A percentile compares a stretch with the other conserved stretches of the same genome.
Conservation (phyloP, 164 flowering plant species). For the Vitis rupestris region DNA sequence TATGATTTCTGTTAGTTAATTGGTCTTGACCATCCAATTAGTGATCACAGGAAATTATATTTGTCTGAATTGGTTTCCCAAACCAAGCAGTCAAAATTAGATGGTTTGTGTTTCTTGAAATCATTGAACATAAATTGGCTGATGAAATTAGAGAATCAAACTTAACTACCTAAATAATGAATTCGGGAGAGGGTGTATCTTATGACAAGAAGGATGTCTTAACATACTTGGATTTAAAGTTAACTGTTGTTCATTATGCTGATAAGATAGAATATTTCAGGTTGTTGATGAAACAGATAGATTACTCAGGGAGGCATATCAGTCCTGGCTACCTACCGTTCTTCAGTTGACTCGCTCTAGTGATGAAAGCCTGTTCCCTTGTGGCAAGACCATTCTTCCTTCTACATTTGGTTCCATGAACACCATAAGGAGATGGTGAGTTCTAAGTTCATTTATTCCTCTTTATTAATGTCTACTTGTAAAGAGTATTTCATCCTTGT, state of each 20-base stretch:
- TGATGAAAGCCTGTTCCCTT: slow-evolving; percentile 27
- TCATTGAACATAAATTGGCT: not conserved
- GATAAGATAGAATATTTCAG: slow-evolving; percentile 31
- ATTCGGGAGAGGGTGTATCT: too few species aligned
- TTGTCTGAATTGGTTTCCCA: not conserved
- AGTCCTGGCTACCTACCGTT: slow-evolving; percentile 91
- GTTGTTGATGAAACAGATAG: slow-evolving; percentile 95
- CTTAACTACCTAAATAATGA: not conserved
- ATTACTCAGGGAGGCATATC: slow-evolving; percentile 85
- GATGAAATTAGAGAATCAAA: not conserved
- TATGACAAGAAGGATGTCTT: too few species aligned
- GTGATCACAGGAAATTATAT: not conserved
- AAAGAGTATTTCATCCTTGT: not conserved
- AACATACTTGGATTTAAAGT: too few species aligned
- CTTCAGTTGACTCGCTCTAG: slow-evolving; percentile 46
- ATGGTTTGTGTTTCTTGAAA: not conserved
- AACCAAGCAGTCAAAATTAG: not conserved
- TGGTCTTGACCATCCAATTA: not conserved
- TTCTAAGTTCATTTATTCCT: slow-evolving; percentile 5
- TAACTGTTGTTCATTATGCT: not conserved
- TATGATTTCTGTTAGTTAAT: not conserved
- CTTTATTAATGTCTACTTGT: not conserved
- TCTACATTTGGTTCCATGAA: slow-evolving; percentile 50
- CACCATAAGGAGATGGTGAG: slow-evolving; percentile 73
- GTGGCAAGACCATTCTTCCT: slow-evolving; percentile 11